phyloP scores from a whole-genome alignment of 108 stramenopile species.

The Epipyxis sp. region DNA sequence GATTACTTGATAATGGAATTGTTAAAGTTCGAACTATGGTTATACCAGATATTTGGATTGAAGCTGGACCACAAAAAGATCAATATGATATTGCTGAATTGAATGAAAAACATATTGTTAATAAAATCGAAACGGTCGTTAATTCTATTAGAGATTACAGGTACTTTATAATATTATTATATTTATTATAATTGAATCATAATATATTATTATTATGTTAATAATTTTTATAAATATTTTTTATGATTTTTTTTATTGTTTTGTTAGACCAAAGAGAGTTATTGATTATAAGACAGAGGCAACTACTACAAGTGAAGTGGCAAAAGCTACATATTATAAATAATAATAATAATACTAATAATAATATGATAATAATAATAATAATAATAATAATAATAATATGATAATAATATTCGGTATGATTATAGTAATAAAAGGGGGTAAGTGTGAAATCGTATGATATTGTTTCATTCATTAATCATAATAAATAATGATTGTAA shows the following conservation, averaged over 20 bases:
- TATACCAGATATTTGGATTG: slow-evolving; percentile 87
- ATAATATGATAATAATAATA: too few species aligned
- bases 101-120: slow-evolving; percentile 81
- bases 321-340: too few species aligned
- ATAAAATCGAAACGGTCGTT: slow-evolving; percentile 67
- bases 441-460: too few species aligned
- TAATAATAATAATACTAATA: too few species aligned
- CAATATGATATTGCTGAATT: slow-evolving; percentile 94
- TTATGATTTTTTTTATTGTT: too few species aligned
- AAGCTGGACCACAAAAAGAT: slow-evolving; percentile 86
- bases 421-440: too few species aligned
- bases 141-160: slow-evolving; percentile 12
- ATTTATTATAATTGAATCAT: not conserved
- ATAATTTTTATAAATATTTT: not conserved
- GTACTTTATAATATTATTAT: not conserved
- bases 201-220: not conserved
- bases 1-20: slow-evolving; percentile 79
- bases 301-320: too few species aligned
- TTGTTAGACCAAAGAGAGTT: not conserved
- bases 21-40: slow-evolving; percentile 92
- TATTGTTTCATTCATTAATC: too few species aligned
- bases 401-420: too few species aligned
- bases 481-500: too few species aligned
- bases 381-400: too few species aligned
- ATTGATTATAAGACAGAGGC: not conserved